These are phyloP conservation scores for Cercophora newfieldiana DNA, from an alignment of 495 filamentous ascomycete genomes.

Conservation along the genomic window DNA sequence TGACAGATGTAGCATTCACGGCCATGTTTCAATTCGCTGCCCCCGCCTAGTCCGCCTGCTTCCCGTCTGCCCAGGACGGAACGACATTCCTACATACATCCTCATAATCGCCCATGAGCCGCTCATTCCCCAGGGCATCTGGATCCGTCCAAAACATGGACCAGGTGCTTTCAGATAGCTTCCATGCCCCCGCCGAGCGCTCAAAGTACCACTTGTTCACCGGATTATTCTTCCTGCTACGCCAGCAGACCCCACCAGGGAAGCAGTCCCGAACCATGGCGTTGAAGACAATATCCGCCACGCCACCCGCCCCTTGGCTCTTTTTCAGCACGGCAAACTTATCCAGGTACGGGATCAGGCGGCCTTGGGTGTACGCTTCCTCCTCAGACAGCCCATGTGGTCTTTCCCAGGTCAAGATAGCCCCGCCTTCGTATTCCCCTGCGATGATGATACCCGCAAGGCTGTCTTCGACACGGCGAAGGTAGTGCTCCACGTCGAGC, in stretches of 20 bases:
- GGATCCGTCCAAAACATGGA: slow-evolving; percentile 98
- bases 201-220: slow-evolving; percentile 98
- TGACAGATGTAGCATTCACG: background rate
- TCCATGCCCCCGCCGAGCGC: slow-evolving; percentile 76
- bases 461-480: slow-evolving; percentile 70
- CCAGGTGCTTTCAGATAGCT: slow-evolving; percentile 76
- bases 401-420: slow-evolving; percentile 91
- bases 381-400: slow-evolving; percentile 60
- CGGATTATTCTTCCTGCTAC: slow-evolving; percentile 76
- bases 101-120: slow-evolving; percentile 76
- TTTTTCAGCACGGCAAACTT: slow-evolving; percentile 94
- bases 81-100: slow-evolving; percentile 74
- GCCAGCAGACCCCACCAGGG: slow-evolving; percentile 77
- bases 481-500: slow-evolving; percentile 80
- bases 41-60: slow-evolving; percentile 53
- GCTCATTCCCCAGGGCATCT: slow-evolving; percentile 48
- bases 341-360: slow-evolving; percentile 89
- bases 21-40: background rate
- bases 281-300: slow-evolving; percentile 94
- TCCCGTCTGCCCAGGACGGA: slow-evolving; percentile 81
- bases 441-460: slow-evolving; percentile 92
- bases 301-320: slow-evolving; percentile 85
- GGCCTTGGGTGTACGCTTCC: slow-evolving; percentile 51
- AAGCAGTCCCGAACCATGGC: slow-evolving; percentile 90
- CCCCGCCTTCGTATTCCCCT: slow-evolving; percentile 94